Percentiles rank a stretch among this genome's conserved stretches.
These are phyloP conservation scores for Hypoxylon sp. DNA, from an alignment of 2,329 filamentous ascomycete species.

Conservation along the genomic window DNA sequence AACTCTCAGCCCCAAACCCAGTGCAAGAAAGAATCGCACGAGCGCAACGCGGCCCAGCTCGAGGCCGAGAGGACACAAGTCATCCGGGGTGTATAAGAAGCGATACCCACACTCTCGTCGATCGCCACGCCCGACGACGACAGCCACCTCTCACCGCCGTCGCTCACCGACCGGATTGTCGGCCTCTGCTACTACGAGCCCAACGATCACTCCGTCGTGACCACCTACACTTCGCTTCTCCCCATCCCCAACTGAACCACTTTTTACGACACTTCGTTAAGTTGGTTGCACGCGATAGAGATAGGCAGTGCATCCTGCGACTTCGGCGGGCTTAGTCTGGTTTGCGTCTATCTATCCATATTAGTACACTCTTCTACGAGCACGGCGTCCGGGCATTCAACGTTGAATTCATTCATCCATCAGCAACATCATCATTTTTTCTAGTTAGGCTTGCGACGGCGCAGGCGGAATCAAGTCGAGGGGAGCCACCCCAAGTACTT, in stretches of 20 bases:
- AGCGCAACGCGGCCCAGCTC: conserved; percentile 90
- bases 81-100: conserved; percentile 82
- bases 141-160: conserved; percentile 1
- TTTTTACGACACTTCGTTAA: no score
- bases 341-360: conserved; percentile 6
- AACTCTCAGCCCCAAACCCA: conserved; percentile 50
- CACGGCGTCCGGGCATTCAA: conserved; percentile 38
- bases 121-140: conserved; percentile 4
- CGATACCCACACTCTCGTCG: background rate
- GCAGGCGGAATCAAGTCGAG: conserved; percentile 26
- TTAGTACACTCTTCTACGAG: conserved; percentile 32
- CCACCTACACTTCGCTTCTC: no score
- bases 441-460: conserved; percentile 26
- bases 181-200: background rate
- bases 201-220: conserved; percentile 3
- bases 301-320: conserved; percentile 5
- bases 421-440: no score
- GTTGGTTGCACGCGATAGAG: conserved; percentile 10
- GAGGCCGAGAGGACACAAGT: conserved; percentile 93
- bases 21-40: conserved; percentile 97
- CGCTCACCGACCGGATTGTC: conserved; percentile 3
- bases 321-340: conserved; percentile 2
- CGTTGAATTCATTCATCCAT: no score
- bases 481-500: conserved; percentile 3
- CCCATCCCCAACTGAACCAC: no score